Evolutionary conservation across 768 basidiomycete species (phyloP).

Genomic region (Daedaleopsis sinensis): DNA sequence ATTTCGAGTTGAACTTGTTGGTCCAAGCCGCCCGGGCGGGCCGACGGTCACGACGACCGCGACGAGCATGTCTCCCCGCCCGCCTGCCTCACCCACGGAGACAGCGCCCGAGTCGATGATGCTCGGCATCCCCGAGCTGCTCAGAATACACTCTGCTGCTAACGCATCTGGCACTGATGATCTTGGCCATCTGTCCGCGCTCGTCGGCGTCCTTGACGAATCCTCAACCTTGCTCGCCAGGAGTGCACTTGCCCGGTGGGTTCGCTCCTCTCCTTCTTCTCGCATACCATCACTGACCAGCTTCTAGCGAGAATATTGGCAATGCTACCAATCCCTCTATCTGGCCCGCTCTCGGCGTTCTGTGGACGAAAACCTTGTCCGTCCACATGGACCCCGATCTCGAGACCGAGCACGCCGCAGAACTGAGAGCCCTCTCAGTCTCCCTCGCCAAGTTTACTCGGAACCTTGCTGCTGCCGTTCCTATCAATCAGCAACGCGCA

Average conservation of each 20-base stretch:
- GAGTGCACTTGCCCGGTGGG: not conserved
- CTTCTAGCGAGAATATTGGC: slow-evolving; percentile 40
- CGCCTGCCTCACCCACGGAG: no score
- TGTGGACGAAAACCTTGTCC: slow-evolving; percentile 49
- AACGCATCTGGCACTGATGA: slow-evolving; percentile 41
- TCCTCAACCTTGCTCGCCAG: not conserved
- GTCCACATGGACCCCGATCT: slow-evolving; percentile 39
- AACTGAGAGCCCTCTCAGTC: slow-evolving; percentile 25
- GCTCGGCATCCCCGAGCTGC: slow-evolving; percentile 1
- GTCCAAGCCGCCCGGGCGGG: not conserved
- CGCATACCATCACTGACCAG: not conserved
- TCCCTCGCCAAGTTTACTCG: slow-evolving; percentile 75
- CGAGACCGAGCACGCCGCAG: slow-evolving; percentile 45
- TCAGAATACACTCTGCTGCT: slow-evolving; percentile 46
- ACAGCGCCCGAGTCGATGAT: not conserved
- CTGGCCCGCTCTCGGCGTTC: slow-evolving; percentile 55
- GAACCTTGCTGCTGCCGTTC: slow-evolving; percentile 78
- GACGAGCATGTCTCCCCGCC: not conserved
- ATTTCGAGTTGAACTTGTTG: not conserved
- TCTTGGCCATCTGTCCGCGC: slow-evolving; percentile 34
- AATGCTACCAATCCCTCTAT: slow-evolving; percentile 42
- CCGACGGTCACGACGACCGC: not conserved
- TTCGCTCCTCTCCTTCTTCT: not conserved
- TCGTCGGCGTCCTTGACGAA: not conserved
- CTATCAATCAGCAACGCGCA: slow-evolving; percentile 69